Conservation (phyloP, 1,139 yeast genomes). For the Suzukiozyma palmioleophila region DNA sequence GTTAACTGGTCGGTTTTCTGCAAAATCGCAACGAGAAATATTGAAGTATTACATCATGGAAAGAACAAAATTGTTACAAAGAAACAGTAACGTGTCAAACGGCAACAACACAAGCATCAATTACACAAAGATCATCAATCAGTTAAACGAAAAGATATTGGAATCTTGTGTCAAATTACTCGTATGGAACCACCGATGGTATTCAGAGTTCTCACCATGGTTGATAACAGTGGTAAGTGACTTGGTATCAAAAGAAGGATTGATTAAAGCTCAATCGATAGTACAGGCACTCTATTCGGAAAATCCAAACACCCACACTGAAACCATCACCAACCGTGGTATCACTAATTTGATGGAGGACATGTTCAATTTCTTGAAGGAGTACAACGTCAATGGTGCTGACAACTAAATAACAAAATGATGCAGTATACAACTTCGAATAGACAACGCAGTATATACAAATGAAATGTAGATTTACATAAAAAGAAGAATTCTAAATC, state of each 20-base stretch:
- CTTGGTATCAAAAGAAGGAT: constrained; percentile 71
- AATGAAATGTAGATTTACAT: too few relatives aligned
- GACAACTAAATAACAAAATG: constrained; percentile 31
- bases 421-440: too few relatives aligned
- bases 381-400: constrained; percentile 39
- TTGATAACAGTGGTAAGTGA: constrained; percentile 52
- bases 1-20: constrained; percentile 71
- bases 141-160: constrained; percentile 57
- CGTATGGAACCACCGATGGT: constrained; percentile 98
- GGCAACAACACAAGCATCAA: constrained; percentile 18
- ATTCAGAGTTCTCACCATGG: constrained; percentile 78
- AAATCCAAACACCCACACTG: constrained; percentile 18
- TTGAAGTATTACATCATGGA: constrained; percentile 59
- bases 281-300: constrained; percentile 68
- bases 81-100: constrained; percentile 22
- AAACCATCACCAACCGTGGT: constrained; percentile 42
- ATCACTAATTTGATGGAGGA: constrained; percentile 58
- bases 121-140: constrained; percentile 41
- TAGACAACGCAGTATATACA: too few relatives aligned
- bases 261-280: constrained; percentile 69
- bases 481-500: too few relatives aligned
- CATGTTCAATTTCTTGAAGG: constrained; percentile 45
- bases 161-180: constrained; percentile 70
- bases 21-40: constrained; percentile 73
- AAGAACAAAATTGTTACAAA: constrained; percentile 30